phyloP scores from a whole-genome alignment of 2,329 filamentous ascomycete species.

The Beauveria pseudobassiana region DNA sequence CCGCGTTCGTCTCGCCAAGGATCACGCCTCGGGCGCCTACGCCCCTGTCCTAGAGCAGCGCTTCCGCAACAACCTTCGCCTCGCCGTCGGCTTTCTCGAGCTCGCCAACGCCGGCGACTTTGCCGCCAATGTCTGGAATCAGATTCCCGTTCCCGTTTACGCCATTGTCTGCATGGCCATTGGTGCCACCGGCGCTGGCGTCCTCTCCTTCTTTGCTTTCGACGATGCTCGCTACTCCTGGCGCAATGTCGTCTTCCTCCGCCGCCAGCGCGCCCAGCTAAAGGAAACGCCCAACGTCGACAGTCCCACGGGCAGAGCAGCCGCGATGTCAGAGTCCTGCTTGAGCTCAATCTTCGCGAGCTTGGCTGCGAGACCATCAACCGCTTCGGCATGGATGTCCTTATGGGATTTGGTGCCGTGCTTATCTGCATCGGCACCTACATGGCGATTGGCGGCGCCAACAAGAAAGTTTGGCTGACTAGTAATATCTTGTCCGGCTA shows the following conservation, averaged over 20 bases:
- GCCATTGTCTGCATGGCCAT: slow-evolving; percentile 45
- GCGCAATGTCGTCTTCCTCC: slow-evolving; percentile 38
- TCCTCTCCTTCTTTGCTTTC: slow-evolving; percentile 38
- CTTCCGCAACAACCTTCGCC: slow-evolving; percentile 23
- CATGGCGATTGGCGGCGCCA: slow-evolving; percentile 44
- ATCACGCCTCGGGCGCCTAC: slow-evolving; percentile 3
- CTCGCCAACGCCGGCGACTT: slow-evolving; percentile 50
- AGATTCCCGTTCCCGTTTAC: slow-evolving; percentile 39
- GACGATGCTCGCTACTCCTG: slow-evolving; percentile 35
- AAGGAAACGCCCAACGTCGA: slow-evolving; percentile 14
- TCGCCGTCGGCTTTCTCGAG: slow-evolving; percentile 42
- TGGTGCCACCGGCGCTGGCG: slow-evolving; percentile 39
- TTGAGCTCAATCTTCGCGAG: slow-evolving; percentile 41
- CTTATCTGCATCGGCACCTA: slow-evolving; percentile 44
- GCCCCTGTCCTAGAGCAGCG: slow-evolving; percentile 11
- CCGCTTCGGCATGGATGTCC: slow-evolving; percentile 41
- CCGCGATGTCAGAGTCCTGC: slow-evolving; percentile 26
- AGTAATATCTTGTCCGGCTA: slow-evolving; percentile 50
- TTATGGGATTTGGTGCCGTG: slow-evolving; percentile 42
- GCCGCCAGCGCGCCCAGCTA: slow-evolving; percentile 31
- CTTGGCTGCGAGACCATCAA: slow-evolving; percentile 43
- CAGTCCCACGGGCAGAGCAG: slow-evolving; percentile 5
- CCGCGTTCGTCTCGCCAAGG: slow-evolving; percentile 1
- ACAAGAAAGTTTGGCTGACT: slow-evolving; percentile 32
- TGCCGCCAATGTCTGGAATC: slow-evolving; percentile 51